Percentiles rank a stretch among this genome's conserved stretches.
These are phyloP conservation scores for Rosa persica DNA, from an alignment of 306 rosid genomes.

Conservation along the genomic window DNA sequence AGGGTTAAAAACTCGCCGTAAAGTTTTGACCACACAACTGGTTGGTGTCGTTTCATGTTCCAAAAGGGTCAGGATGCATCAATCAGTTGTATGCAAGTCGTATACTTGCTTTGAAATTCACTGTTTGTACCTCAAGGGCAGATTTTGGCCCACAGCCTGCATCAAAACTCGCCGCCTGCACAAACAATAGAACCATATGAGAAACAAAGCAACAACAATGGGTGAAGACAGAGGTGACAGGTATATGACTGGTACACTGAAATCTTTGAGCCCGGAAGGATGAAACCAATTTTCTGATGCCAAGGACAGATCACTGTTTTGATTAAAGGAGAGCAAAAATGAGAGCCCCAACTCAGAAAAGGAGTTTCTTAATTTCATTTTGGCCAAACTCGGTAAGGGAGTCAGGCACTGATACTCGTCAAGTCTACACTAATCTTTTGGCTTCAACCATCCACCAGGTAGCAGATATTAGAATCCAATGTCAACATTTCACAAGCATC, in stretches of 20 bases:
- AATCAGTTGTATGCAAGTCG: neutral
- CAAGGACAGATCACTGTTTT: neutral
- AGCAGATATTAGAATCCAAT: neutral
- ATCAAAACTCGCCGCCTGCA: slow-evolving; percentile 18
- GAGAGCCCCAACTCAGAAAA: neutral
- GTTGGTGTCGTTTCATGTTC: neutral
- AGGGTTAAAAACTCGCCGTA: neutral
- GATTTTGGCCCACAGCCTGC: neutral
- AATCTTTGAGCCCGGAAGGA: neutral
- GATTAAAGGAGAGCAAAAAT: neutral
- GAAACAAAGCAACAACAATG: neutral
- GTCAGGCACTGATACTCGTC: neutral
- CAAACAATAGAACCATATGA: neutral
- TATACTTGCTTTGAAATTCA: neutral
- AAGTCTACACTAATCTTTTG: neutral
- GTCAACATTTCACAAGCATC: slow-evolving; percentile 6
- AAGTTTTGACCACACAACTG: neutral
- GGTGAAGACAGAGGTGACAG: neutral
- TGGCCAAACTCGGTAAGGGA: neutral
- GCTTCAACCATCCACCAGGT: neutral
- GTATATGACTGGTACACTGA: neutral
- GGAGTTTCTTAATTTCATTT: neutral
- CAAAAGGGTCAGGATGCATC: neutral
- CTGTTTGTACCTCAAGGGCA: neutral
- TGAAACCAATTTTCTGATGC: neutral